Conservation (phyloP, 306 rosid species). For the Castanospermum australe region DNA sequence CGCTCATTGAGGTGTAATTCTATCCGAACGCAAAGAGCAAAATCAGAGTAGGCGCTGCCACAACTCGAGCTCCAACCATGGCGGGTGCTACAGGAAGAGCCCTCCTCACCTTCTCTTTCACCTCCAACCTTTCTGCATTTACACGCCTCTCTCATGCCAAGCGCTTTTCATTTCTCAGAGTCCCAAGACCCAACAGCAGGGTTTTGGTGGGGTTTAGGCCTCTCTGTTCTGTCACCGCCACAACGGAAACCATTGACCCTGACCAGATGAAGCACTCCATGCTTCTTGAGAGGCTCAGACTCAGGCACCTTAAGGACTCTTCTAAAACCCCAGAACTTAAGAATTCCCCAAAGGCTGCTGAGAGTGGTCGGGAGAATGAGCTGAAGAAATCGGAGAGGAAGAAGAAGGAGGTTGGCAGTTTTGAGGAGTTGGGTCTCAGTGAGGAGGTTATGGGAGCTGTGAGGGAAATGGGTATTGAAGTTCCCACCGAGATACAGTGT, state of each 20-base stretch:
- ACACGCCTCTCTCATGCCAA: constrained; percentile 46
- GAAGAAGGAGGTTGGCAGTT: constrained; percentile 52
- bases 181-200: constrained; percentile 35
- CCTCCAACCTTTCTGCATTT: constrained; percentile 19
- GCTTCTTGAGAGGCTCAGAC: constrained; percentile 73
- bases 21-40: constrained; percentile 21
- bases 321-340: constrained; percentile 16
- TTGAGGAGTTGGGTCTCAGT: constrained; percentile 67
- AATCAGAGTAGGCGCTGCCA: not conserved
- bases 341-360: constrained; percentile 4
- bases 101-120: constrained; percentile 45
- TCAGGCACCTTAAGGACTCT: constrained; percentile 62
- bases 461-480: constrained; percentile 71
- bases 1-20: not conserved
- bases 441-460: constrained; percentile 80
- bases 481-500: constrained; percentile 92
- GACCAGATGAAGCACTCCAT: constrained; percentile 58
- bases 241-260: constrained; percentile 12
- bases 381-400: constrained; percentile 27
- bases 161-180: constrained; percentile 44
- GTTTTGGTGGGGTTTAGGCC: constrained; percentile 57
- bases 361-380: constrained; percentile 31
- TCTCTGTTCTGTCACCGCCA: constrained; percentile 49
- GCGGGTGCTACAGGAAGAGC: constrained; percentile 59
- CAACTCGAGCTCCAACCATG: constrained; percentile 26